A percentile compares a stretch with the other conserved stretches of the same genome.
phyloP scores from a whole-genome alignment of 2,329 filamentous ascomycete genomes.

The Colletotrichum scovillei region DNA sequence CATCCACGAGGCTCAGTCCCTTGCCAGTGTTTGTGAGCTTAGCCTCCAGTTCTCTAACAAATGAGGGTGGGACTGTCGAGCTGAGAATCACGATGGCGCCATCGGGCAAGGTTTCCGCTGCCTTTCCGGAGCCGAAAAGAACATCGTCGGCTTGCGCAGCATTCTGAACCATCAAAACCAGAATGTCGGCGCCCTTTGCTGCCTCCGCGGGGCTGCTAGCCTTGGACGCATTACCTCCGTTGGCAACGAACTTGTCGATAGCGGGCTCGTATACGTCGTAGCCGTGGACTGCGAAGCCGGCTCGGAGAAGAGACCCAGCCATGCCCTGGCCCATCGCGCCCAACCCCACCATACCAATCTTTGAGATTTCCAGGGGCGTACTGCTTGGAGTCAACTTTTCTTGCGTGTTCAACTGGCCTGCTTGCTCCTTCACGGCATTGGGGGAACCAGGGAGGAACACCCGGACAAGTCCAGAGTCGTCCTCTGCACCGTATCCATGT shows the following conservation, averaged over 20 bases:
- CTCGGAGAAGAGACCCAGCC: slow-evolving; percentile 46
- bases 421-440: slow-evolving; percentile 35
- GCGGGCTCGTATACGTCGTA: slow-evolving; percentile 47
- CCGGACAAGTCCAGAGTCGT: slow-evolving; percentile 44
- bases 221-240: slow-evolving; percentile 38
- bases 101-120: slow-evolving; percentile 40
- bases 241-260: slow-evolving; percentile 43
- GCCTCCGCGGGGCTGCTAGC: slow-evolving; percentile 44
- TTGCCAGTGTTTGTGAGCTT: slow-evolving; percentile 39
- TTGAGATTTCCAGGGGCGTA: slow-evolving; percentile 41
- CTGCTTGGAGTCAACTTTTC: slow-evolving; percentile 36
- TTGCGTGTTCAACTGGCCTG: slow-evolving; percentile 5
- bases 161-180: slow-evolving; percentile 51
- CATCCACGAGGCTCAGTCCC: slow-evolving; percentile 47
- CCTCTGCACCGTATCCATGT: slow-evolving; percentile 42
- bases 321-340: slow-evolving; percentile 53
- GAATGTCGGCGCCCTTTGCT: slow-evolving; percentile 42
- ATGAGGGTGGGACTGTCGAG: slow-evolving; percentile 50
- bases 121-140: slow-evolving; percentile 45
- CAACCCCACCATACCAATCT: slow-evolving; percentile 49
- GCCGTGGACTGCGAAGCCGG: slow-evolving; percentile 46
- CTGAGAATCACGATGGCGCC: slow-evolving; percentile 47
- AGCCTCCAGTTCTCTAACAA: slow-evolving; percentile 38
- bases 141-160: slow-evolving; percentile 45
- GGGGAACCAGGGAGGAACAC: slow-evolving; percentile 38